A percentile compares a stretch with the other conserved stretches of the same genome.
Conservation (phyloP, 192 early-diverging fungal genomes). For the Ambispora gerdemannii region DNA sequence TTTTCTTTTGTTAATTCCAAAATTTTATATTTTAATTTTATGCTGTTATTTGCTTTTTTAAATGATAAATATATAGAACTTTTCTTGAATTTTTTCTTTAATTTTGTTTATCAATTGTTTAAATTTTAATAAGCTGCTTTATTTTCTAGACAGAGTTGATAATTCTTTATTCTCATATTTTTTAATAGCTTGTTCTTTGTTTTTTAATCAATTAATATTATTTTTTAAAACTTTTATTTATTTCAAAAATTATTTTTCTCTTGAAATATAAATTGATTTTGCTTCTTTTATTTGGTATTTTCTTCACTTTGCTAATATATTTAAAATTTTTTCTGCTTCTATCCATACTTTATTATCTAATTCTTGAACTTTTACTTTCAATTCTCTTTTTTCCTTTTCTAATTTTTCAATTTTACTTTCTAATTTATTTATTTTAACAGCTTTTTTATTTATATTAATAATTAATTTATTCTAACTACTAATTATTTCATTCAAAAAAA, state of each 20-base stretch:
- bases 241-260: conserved; percentile 5
- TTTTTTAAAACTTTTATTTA: conserved; percentile 11
- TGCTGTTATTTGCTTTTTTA: background rate
- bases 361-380: conserved; percentile 12
- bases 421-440: conserved; percentile 11
- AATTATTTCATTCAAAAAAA: conserved; percentile 13
- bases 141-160: conserved; percentile 3
- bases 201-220: conserved; percentile 12
- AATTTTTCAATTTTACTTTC: conserved; percentile 7
- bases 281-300: conserved; percentile 1
- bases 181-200: conserved; percentile 14
- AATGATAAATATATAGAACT: background rate
- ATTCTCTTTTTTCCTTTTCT: conserved; percentile 18
- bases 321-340: background rate
- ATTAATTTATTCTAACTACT: conserved; percentile 9
- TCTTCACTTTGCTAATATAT: background rate
- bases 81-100: background rate
- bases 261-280: background rate
- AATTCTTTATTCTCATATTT: conserved; percentile 15
- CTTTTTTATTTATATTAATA: conserved; percentile 3
- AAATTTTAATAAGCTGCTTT: conserved; percentile 13
- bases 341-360: conserved; percentile 7
- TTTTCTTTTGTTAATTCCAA: too few species aligned
- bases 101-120: background rate
- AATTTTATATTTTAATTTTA: background rate